Conservation (phyloP, 768 basidiomycete species). For the Cystobasidium tubakii region DNA sequence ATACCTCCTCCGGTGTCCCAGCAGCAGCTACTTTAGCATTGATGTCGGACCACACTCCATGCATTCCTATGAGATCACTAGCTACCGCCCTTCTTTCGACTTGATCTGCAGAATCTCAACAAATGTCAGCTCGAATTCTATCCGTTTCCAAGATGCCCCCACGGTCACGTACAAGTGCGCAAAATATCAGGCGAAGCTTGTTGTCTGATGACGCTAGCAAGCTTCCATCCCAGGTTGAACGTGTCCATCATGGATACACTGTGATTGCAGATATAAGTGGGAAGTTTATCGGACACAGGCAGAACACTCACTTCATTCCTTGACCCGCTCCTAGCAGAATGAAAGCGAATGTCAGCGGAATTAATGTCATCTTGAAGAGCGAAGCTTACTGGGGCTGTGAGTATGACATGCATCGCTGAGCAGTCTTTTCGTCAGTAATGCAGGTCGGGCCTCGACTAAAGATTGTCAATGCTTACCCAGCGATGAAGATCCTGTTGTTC, state of each 20-base stretch:
- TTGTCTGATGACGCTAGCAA: slow-evolving; percentile 58
- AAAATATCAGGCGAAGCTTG: slow-evolving; percentile 56
- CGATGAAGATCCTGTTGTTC: slow-evolving; percentile 43
- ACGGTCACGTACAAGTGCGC: slow-evolving; percentile 51
- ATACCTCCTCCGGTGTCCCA: neutral
- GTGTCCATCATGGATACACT: slow-evolving; percentile 62
- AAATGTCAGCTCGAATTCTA: too few relatives aligned
- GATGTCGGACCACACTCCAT: slow-evolving; percentile 59
- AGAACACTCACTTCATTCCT: slow-evolving; percentile 39
- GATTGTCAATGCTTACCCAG: slow-evolving; percentile 33
- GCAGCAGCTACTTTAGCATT: neutral
- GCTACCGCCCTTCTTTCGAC: slow-evolving; percentile 58
- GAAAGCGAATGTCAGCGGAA: neutral
- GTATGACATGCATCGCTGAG: slow-evolving; percentile 40
- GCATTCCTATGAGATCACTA: slow-evolving; percentile 66
- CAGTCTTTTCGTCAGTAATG: neutral
- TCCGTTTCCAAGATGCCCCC: too few relatives aligned
- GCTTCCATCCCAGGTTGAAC: slow-evolving; percentile 69
- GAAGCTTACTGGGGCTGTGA: slow-evolving; percentile 36
- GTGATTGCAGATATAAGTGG: neutral
- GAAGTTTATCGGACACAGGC: neutral
- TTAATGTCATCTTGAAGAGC: neutral
- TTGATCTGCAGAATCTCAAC: slow-evolving; percentile 46
- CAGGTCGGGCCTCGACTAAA: neutral
- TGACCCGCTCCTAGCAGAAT: slow-evolving; percentile 39